A percentile compares a stretch with the other conserved stretches of the same genome.
phyloP scores from a whole-genome alignment of 495 filamentous ascomycete genomes.

The Trichoderma erinaceum region DNA sequence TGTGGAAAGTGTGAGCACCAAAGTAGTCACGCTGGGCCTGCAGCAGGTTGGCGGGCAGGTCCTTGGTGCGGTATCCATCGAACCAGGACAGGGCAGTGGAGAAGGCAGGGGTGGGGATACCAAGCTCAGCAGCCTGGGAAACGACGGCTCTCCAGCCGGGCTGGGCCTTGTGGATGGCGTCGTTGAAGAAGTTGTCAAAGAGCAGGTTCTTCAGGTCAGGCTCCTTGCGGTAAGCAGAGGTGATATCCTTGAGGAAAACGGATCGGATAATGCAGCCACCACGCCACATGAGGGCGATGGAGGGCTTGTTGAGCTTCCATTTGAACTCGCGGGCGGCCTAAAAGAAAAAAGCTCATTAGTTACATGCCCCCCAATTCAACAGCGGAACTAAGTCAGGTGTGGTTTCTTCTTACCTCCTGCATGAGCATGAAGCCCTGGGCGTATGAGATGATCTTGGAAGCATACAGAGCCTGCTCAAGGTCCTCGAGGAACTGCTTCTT shows the following conservation, averaged over 20 bases:
- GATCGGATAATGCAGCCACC: slow-evolving; percentile 99
- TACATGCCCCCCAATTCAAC: background rate
- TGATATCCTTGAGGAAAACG: slow-evolving; percentile 99
- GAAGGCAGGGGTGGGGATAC: slow-evolving; percentile 93
- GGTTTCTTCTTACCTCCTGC: slow-evolving; percentile 68
- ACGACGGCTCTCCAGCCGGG: slow-evolving; percentile 93
- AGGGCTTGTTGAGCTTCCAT: slow-evolving; percentile 99
- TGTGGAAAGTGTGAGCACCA: slow-evolving; percentile 93
- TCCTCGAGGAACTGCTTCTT: slow-evolving; percentile 89
- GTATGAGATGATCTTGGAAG: slow-evolving; percentile 99
- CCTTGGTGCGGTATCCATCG: slow-evolving; percentile 92
- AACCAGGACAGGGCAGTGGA: slow-evolving; percentile 95
- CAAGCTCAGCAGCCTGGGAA: slow-evolving; percentile 82
- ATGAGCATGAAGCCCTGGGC: slow-evolving; percentile 99
- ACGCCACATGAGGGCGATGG: slow-evolving; percentile 99
- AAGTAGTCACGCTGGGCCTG: slow-evolving; percentile 99
- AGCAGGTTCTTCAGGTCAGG: slow-evolving; percentile 96
- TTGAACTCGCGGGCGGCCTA: slow-evolving; percentile 87
- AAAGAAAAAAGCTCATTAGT: slow-evolving; percentile 20
- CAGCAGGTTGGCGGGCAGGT: slow-evolving; percentile 93
- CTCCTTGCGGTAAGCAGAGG: slow-evolving; percentile 87
- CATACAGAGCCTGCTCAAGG: slow-evolving; percentile 97
- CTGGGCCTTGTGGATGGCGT: slow-evolving; percentile 95
- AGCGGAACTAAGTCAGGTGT: background rate
- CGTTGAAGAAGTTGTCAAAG: slow-evolving; percentile 99